phyloP scores from a whole-genome alignment of 495 filamentous ascomycete genomes.

The Penicillium verhagenii region DNA sequence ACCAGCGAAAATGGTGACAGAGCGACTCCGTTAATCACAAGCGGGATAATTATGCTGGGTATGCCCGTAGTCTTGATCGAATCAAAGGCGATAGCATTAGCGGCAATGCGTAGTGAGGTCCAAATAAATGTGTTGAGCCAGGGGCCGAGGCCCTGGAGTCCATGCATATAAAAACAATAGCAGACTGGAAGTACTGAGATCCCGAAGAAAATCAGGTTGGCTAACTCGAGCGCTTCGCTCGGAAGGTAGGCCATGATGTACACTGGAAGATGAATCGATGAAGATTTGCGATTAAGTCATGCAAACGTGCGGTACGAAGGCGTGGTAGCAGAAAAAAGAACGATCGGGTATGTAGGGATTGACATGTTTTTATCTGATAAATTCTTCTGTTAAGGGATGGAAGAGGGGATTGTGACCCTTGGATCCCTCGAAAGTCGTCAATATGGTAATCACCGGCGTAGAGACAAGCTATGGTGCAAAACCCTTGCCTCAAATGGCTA shows the following conservation, averaged over 20 bases:
- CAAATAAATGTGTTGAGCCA: background rate
- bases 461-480: background rate
- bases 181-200: background rate
- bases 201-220: background rate
- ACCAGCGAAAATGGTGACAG: background rate
- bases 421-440: background rate
- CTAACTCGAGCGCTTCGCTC: background rate
- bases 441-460: background rate
- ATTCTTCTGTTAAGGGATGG: background rate
- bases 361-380: background rate
- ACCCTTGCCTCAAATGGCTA: background rate
- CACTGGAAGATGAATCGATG: background rate
- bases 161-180: constrained; percentile 2
- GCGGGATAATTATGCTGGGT: background rate
- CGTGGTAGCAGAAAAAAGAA: background rate
- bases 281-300: background rate
- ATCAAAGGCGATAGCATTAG: background rate
- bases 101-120: background rate
- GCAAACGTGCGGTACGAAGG: background rate
- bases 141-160: background rate
- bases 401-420: background rate
- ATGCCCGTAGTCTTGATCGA: background rate
- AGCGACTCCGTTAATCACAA: background rate
- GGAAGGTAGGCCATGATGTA: background rate
- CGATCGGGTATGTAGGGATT: background rate